phyloP scores from a whole-genome alignment of 352 stramenopile genomes.

The Pythium rishiriense region DNA sequence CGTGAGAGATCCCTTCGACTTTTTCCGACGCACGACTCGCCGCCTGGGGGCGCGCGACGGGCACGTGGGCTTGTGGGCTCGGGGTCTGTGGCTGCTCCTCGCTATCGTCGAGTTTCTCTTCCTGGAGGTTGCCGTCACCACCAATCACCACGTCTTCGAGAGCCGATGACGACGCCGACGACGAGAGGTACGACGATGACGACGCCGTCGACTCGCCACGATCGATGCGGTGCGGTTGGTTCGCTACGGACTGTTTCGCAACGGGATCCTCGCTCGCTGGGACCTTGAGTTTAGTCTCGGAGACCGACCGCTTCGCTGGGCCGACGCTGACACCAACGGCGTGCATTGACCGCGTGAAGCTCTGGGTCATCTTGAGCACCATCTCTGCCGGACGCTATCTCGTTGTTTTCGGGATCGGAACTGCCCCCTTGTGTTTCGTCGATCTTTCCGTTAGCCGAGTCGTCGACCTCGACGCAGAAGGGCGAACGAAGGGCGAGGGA shows the following conservation, averaged over 20 bases:
- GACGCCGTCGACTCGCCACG: slow-evolving; percentile 18
- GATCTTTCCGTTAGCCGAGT: background rate
- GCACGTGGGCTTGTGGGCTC: background rate
- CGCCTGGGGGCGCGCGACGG: background rate
- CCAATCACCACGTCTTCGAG: slow-evolving; percentile 19
- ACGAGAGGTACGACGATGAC: slow-evolving; percentile 8
- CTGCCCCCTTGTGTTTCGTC: background rate
- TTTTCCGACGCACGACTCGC: background rate
- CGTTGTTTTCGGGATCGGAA: background rate
- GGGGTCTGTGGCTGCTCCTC: background rate
- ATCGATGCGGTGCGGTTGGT: slow-evolving; percentile 8
- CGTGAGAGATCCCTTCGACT: slow-evolving; percentile 7
- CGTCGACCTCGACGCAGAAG: background rate
- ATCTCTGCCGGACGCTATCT: slow-evolving; percentile 12
- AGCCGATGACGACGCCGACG: background rate
- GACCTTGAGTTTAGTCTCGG: slow-evolving; percentile 7
- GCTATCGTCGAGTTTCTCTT: background rate
- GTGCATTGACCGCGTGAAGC: slow-evolving; percentile 33
- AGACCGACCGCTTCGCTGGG: slow-evolving; percentile 2
- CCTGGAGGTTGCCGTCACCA: slow-evolving; percentile 6
- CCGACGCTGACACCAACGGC: background rate
- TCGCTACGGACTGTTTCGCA: slow-evolving; percentile 13
- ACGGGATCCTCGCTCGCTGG: slow-evolving; percentile 15
- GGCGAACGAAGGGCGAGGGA: background rate
- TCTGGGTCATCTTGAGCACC: slow-evolving; percentile 43